These are phyloP conservation scores for Neckera pumila DNA, from an alignment of 225 moss, liverwort and hornwort genomes.

Conservation along the genomic window DNA sequence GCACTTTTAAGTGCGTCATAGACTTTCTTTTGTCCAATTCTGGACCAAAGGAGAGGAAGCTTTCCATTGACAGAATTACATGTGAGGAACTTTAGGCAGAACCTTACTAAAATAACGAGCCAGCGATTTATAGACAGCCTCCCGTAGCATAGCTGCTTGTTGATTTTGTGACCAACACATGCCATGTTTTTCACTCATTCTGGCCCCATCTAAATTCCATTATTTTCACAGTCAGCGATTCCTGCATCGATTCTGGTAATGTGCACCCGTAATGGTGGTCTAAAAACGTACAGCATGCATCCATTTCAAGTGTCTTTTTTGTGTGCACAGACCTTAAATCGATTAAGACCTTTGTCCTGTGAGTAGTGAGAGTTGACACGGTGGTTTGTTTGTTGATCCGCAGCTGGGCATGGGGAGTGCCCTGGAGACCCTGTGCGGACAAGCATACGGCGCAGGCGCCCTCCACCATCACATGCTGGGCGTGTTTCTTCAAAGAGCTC, in stretches of 20 bases:
- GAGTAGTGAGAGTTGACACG: background rate
- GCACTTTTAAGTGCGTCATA: background rate
- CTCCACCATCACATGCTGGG: slow-evolving; percentile 54
- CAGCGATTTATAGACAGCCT: background rate
- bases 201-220: background rate
- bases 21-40: background rate
- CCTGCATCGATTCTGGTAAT: background rate
- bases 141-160: background rate
- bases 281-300: background rate
- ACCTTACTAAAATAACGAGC: too few species aligned
- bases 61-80: background rate
- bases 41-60: background rate
- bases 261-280: background rate
- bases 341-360: background rate
- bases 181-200: background rate
- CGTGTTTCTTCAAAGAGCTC: slow-evolving; percentile 53
- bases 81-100: background rate
- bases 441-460: slow-evolving; percentile 64
- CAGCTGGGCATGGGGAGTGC: slow-evolving; percentile 93
- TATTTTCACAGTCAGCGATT: background rate
- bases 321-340: too few species aligned
- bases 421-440: slow-evolving; percentile 85
- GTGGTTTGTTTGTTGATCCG: background rate
- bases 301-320: background rate
- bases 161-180: background rate